phyloP scores from a whole-genome alignment of 805 yeast genomes.

The Starmera quercuum region DNA sequence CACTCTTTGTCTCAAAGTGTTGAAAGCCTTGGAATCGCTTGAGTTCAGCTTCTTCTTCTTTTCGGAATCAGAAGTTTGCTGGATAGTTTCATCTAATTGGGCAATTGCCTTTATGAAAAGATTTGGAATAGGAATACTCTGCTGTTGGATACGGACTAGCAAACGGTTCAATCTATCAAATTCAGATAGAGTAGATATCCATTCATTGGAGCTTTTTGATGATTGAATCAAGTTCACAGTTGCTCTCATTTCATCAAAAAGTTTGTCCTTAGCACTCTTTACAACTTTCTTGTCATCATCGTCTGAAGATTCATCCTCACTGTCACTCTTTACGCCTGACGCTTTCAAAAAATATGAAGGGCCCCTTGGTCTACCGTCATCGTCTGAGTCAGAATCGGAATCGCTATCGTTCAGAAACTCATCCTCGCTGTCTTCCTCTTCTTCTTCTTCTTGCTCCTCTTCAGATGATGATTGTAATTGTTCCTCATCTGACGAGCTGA shows the following conservation, averaged over 20 bases:
- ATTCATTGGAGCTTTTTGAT: constrained; percentile 64
- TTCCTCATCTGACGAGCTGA: constrained; percentile 34
- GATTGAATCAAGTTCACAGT: constrained; percentile 61
- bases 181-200: constrained; percentile 68
- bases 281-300: constrained; percentile 78
- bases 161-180: constrained; percentile 72
- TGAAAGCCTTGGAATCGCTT: constrained; percentile 76
- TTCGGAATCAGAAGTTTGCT: constrained; percentile 38
- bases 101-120: constrained; percentile 61
- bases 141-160: constrained; percentile 65
- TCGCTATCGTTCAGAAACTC: constrained; percentile 28
- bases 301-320: constrained; percentile 42
- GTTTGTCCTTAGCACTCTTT: constrained; percentile 88
- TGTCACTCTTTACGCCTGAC: constrained; percentile 28
- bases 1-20: constrained; percentile 81
- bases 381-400: constrained; percentile 34
- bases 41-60: constrained; percentile 74
- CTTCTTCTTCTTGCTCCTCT: constrained; percentile 24
- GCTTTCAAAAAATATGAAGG: constrained; percentile 37
- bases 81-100: constrained; percentile 62
- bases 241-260: constrained; percentile 76
- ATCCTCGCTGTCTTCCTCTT: constrained; percentile 16
- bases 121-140: constrained; percentile 66
- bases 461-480: constrained; percentile 20
- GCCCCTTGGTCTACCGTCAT: constrained; percentile 34